Base-by-base conservation (phyloP, 78 protist species). In the Parvularia atlantis region DNA sequence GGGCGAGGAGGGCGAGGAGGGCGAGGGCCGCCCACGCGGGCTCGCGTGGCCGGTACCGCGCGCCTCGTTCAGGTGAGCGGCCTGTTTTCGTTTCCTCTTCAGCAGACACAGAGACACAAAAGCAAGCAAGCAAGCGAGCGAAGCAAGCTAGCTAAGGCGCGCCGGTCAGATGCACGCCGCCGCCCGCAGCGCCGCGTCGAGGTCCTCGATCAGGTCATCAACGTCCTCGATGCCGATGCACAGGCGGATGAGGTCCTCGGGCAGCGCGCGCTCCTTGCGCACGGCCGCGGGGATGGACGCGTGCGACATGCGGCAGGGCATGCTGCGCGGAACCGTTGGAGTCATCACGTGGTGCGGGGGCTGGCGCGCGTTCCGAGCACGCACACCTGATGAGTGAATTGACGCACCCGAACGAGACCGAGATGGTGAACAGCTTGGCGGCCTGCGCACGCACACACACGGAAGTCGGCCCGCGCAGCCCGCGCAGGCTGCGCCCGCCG, bases 261-360 rank as follows among this genome's bases (percentile, higher is more conserved):
- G 74, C 7, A 84, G 36, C 1, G 57, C 64, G 3, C 70, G 73
- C 65, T 60, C 53, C 30, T 61, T 43, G 0, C 85, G 40, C 35
- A 56, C 65, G 19, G 80, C 87, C 0, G 85, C 71, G 0, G 90
- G 88, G 20, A 85, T 77, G 31, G 81, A 69, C 2, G 87, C 89
- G 66, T 84, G 89, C 13, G 86, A 69, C 72, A 84, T 30, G 39
- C 60, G 44, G 50, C 81, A 63, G 20, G 89, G 89, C 61, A 71
- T 66, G 46, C 58, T 44, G 57, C 40, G 20, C 16, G n/a, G 26
- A 60, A 31, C 19, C 65, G 26, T n/a, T n/a, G 39, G 35, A 20
- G 44, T 19, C 26, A 60, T 60, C 0, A 31, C 26, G 35, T 60
- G 65, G 26, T 26, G 24, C 24, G 24, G 24, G 24, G 24, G 24